A percentile compares a stretch with the other conserved stretches of the same genome.
Conservation (phyloP, 148 eudicot genomes). For the Chenopodium formosanum region DNA sequence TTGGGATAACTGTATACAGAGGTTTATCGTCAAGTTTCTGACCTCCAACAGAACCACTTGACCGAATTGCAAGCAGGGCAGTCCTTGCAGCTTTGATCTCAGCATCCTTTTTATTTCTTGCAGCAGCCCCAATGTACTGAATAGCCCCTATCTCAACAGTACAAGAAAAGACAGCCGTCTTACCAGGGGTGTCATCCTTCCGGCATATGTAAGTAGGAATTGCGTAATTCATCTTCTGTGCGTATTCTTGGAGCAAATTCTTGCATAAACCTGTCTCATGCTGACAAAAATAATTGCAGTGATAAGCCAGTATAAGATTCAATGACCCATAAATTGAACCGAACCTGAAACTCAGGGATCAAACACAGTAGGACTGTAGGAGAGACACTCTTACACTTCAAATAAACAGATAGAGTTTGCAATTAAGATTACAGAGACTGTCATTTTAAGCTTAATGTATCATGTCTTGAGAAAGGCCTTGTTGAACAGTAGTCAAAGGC, state of each 20-base stretch:
- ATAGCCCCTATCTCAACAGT: slow-evolving; percentile 75
- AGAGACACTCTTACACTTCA: neutral
- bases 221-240: slow-evolving; percentile 96
- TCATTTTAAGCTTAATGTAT: too few species aligned
- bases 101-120: slow-evolving; percentile 83
- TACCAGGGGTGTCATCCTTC: slow-evolving; percentile 40
- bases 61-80: slow-evolving; percentile 72
- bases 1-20: slow-evolving; percentile 63
- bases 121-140: slow-evolving; percentile 72
- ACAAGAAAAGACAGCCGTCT: slow-evolving; percentile 43
- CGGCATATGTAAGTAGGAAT: slow-evolving; percentile 59
- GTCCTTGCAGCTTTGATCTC: slow-evolving; percentile 97
- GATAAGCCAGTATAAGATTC: slow-evolving; percentile 2
- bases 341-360: neutral
- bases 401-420: neutral
- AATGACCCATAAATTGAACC: neutral
- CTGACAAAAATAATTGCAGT: slow-evolving; percentile 35
- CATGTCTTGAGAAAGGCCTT: too few species aligned
- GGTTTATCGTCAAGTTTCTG: slow-evolving; percentile 23
- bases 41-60: slow-evolving; percentile 27
- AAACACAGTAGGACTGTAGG: neutral
- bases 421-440: neutral
- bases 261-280: slow-evolving; percentile 96
- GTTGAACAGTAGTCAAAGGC: neutral
- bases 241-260: slow-evolving; percentile 88